Conservation (phyloP, 352 stramenopile genomes). For the Globisporangium cederbergense region DNA sequence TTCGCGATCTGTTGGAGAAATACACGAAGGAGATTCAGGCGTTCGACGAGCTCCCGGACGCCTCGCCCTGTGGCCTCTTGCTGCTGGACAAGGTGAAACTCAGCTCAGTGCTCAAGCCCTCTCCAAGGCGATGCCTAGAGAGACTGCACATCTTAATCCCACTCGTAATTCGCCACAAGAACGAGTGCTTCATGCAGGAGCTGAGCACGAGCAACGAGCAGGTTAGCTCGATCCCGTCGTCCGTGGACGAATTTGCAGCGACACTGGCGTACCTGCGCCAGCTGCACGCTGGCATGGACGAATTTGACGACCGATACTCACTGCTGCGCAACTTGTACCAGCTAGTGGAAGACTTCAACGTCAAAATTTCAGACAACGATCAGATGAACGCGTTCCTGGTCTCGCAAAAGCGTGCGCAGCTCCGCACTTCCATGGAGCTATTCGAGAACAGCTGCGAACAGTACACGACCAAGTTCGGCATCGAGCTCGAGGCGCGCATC, state of each 20-base stretch:
- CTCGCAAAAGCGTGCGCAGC: constrained; percentile 66
- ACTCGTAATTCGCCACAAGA: constrained; percentile 55
- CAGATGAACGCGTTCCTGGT: constrained; percentile 75
- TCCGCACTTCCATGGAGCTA: constrained; percentile 73
- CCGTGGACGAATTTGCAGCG: constrained; percentile 69
- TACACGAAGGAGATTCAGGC: constrained; percentile 54
- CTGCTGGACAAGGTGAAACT: constrained; percentile 56
- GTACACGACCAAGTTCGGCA: constrained; percentile 71
- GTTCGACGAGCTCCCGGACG: constrained; percentile 53
- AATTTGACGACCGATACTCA: constrained; percentile 53
- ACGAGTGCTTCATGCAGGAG: constrained; percentile 51
- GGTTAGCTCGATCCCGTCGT: constrained; percentile 66
- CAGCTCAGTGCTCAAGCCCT: constrained; percentile 63
- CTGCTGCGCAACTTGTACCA: constrained; percentile 54
- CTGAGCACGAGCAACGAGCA: constrained; percentile 54
- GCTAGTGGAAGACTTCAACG: constrained; percentile 63
- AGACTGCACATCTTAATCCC: constrained; percentile 55
- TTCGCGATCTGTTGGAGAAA: constrained; percentile 56
- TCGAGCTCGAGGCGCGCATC: constrained; percentile 64
- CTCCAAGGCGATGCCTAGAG: constrained; percentile 56
- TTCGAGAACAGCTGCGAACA: constrained; percentile 70
- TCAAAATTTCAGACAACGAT: constrained; percentile 65
- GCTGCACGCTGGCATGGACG: constrained; percentile 41
- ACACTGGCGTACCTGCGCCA: constrained; percentile 53
- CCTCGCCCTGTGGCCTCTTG: constrained; percentile 42